Percentiles rank a stretch among this genome's conserved stretches.
These are phyloP conservation scores for Acanthamoeba polyphaga DNA, from an alignment of 208 protist genomes.

Conservation along the genomic window DNA sequence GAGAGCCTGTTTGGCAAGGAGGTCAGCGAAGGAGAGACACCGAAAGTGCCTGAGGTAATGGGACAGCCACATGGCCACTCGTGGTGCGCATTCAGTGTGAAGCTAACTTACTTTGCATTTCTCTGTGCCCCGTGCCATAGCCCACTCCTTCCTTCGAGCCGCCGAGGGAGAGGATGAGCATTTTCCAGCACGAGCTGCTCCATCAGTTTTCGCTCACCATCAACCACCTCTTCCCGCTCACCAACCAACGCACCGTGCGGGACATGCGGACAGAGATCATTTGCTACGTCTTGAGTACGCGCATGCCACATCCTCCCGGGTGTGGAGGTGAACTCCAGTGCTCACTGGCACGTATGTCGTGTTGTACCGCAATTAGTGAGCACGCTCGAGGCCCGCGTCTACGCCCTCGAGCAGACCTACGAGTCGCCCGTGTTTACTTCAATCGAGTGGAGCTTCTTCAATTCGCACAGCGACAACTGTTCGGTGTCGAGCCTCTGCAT, in stretches of 20 bases:
- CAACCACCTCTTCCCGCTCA: constrained; percentile 44
- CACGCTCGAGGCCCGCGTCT: neutral
- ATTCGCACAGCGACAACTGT: constrained; percentile 58
- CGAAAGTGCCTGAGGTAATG: constrained; percentile 11
- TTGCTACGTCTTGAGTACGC: constrained; percentile 20
- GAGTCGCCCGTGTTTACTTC: constrained; percentile 34
- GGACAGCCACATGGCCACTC: neutral
- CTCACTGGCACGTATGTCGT: neutral
- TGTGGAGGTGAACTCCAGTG: neutral
- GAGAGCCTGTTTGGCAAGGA: constrained; percentile 24
- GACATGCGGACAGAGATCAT: constrained; percentile 41
- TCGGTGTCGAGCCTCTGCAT: constrained; percentile 10
- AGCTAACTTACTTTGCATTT: no score
- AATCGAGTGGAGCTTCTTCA: constrained; percentile 51
- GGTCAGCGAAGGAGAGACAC: neutral
- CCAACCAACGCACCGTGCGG: constrained; percentile 32
- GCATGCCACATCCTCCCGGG: neutral
- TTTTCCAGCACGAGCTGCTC: constrained; percentile 61
- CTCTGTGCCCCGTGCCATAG: neutral
- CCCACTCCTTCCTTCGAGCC: constrained; percentile 35
- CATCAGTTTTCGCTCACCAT: constrained; percentile 68
- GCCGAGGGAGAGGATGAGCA: constrained; percentile 11
- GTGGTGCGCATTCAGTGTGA: neutral
- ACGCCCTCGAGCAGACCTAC: constrained; percentile 34
- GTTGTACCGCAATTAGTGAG: neutral